Evolutionary conservation across 352 stramenopile genomes (phyloP).

Genomic region (Phytophthora sp.): DNA sequence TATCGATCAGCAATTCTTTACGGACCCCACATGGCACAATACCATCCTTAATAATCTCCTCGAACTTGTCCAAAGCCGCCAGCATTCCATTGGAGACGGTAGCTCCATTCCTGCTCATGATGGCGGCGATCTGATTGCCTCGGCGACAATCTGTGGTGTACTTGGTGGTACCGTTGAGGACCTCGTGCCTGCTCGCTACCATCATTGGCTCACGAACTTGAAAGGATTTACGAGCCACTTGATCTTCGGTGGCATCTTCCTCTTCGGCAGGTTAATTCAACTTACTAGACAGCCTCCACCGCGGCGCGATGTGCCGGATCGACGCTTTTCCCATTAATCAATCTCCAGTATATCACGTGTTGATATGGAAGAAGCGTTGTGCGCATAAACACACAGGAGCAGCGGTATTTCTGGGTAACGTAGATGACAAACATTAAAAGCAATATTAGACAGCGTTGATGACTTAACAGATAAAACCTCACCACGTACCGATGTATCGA

Average conservation of each 20-base stretch:
- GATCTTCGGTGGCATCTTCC: background rate
- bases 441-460: too few relatives aligned
- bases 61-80: conserved; percentile 18
- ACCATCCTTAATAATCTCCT: conserved; percentile 12
- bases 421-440: too few relatives aligned
- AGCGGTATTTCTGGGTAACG: background rate
- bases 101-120: conserved; percentile 15
- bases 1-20: background rate
- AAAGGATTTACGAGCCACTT: background rate
- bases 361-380: background rate
- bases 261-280: conserved; percentile 18
- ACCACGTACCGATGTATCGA: background rate
- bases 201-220: background rate
- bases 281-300: background rate
- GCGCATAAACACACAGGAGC: background rate
- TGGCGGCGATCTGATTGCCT: conserved; percentile 4
- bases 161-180: conserved; percentile 15
- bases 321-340: background rate
- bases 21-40: conserved; percentile 1
- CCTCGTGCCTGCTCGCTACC: background rate
- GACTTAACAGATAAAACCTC: background rate
- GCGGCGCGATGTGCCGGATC: background rate
- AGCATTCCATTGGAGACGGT: conserved; percentile 6
- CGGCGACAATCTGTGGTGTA: background rate
- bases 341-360: background rate